Conservation (phyloP, 306 rosid genomes). For the Potentilla sterilis region DNA sequence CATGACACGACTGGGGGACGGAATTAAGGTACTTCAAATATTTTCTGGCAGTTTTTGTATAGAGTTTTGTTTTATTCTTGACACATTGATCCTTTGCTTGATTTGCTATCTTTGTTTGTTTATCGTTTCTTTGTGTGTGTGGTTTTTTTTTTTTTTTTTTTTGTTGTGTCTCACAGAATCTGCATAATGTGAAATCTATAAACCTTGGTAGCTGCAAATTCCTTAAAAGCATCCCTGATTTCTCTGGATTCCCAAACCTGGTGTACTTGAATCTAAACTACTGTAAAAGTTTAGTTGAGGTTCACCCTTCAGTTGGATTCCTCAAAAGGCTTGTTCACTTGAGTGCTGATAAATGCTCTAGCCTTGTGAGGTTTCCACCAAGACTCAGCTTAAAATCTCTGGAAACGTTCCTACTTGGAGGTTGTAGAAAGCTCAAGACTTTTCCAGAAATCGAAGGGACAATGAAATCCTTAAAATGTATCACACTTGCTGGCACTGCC, state of each 20-base stretch:
- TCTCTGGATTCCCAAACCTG: neutral
- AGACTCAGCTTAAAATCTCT: neutral
- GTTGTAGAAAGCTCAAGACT: neutral
- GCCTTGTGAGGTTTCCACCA: neutral
- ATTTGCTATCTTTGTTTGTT: neutral
- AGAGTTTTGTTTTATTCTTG: no score
- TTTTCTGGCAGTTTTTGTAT: neutral
- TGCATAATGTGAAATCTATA: neutral
- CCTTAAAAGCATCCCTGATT: neutral
- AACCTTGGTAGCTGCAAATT: neutral
- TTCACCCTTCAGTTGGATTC: neutral
- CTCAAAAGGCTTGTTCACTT: neutral
- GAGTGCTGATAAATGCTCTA: neutral
- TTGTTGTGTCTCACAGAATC: neutral
- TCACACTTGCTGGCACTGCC: neutral
- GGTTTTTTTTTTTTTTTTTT: no score
- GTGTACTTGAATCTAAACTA: neutral
- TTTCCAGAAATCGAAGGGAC: neutral
- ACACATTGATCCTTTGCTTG: neutral
- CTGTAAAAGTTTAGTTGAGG: neutral
- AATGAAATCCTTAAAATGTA: neutral
- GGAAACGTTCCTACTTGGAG: neutral
- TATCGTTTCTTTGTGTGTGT: no score
- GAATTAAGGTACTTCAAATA: constrained; percentile 11
- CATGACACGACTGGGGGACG: constrained; percentile 4